Evolutionary conservation across 257 asterid species (phyloP), one percentile per base, ranked within the genome.

Genomic region (Solanum piurae): DNA sequence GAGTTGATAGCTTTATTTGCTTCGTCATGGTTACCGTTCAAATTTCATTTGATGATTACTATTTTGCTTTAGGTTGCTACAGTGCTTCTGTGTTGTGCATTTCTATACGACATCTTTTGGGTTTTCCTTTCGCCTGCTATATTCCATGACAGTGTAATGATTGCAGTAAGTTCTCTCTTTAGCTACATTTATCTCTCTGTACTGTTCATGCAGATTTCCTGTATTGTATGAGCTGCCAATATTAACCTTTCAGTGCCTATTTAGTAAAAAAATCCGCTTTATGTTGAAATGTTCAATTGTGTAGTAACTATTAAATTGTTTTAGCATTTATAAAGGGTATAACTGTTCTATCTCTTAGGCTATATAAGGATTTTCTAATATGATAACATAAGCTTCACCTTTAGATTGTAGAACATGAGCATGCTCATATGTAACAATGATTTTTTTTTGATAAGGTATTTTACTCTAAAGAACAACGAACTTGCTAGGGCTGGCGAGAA

Each of bases 111-210:
- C 92, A 96, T 97, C 92, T 97, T 96, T 87, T 97, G 99, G 99
- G 99, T 96, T 89, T 97, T 97, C 95, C 92, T 95, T 44, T 97
- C 99, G 18, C 99, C 99, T 46, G 88, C 89, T 83, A 96, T 97
- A 93, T 97, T 97, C 96, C 98, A 94, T 86, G 96, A 95, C 92
- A 97, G 99, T 42, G 99, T 97, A 89, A 97, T 97, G 99, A 96
- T 97, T 85, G 95, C 95, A 80, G 99, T 97, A 91, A 92, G 99
- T 89, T 84, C 86, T 62, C 87, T 86, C 80, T 77, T 86, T 16
- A 1, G 77, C 66, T 18, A 73, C 87, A 52, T 83, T 89, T 82
- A 80, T 64, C 82, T 73, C 85, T 40, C 86, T 86, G 71, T 79
- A 80, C 71, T 33, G 74, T 79, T 37, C 38, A 37, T 79, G 38